These are phyloP conservation scores for Didymella arachidicola DNA, from an alignment of 2,329 filamentous ascomycete species.

Conservation along the genomic window DNA sequence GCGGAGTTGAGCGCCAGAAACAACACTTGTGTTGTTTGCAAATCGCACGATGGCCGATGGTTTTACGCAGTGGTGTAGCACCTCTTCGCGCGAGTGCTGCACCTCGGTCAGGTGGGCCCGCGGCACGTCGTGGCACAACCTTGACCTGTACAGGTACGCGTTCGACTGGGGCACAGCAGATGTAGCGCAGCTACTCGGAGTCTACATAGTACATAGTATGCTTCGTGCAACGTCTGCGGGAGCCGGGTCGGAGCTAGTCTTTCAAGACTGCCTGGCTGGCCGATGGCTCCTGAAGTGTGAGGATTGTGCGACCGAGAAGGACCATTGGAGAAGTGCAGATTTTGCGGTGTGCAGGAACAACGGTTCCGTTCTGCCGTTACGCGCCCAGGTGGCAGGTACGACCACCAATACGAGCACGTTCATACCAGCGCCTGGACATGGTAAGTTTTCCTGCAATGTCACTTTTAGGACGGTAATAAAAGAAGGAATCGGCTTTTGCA, in stretches of 20 bases:
- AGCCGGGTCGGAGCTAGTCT: background rate
- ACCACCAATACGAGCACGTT: constrained; percentile 1
- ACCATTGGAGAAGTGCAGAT: background rate
- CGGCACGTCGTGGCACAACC: background rate
- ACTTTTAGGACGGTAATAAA: background rate
- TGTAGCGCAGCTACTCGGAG: background rate
- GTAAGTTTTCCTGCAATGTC: background rate
- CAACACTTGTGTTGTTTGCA: background rate
- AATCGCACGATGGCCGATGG: background rate
- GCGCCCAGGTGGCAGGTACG: background rate
- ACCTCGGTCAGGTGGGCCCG: background rate
- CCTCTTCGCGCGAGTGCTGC: background rate
- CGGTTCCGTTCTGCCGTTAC: background rate
- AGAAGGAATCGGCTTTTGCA: background rate
- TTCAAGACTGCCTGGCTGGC: background rate
- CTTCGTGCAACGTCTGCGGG: background rate
- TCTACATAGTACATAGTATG: background rate
- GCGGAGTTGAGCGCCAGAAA: background rate
- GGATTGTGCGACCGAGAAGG: constrained; percentile 1
- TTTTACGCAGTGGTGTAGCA: constrained; percentile 4
- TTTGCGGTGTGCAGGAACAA: background rate
- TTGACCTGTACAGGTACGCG: constrained; percentile 1
- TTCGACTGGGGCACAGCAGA: background rate
- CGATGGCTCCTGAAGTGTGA: background rate
- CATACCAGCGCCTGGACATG: background rate